Percentiles rank a stretch among this genome's conserved stretches.
Evolutionary conservation across 305 asterid genomes (phyloP).

Genomic region (Plantago coronopus): DNA sequence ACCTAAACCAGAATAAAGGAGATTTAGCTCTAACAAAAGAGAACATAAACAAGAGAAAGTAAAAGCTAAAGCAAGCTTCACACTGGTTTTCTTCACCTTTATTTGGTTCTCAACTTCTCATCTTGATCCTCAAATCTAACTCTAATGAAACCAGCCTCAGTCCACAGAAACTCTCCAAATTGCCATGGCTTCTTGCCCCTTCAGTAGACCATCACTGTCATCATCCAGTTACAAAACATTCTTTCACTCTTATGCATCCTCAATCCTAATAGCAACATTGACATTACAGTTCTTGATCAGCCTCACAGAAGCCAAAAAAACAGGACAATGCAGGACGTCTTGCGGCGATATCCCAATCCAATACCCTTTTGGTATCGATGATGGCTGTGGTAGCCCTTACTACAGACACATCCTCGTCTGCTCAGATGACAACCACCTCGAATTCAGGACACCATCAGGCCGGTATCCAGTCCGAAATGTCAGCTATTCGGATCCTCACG

Average conservation of each 20-base stretch:
- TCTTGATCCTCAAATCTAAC: slow-evolving; percentile 20
- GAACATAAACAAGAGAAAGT: slow-evolving; percentile 15
- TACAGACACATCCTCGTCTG: slow-evolving; percentile 61
- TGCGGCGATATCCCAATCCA: slow-evolving; percentile 68
- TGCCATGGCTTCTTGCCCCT: slow-evolving; percentile 25
- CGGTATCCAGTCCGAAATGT: slow-evolving; percentile 51
- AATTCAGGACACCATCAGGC: slow-evolving; percentile 80
- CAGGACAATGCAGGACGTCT: slow-evolving; percentile 52
- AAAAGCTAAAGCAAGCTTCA: slow-evolving; percentile 25
- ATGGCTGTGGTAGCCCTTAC: slow-evolving; percentile 88
- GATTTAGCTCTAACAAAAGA: slow-evolving; percentile 12
- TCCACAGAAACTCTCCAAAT: not conserved
- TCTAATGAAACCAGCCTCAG: slow-evolving; percentile 12
- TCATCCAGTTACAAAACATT: slow-evolving; percentile 11
- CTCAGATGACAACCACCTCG: slow-evolving; percentile 43
- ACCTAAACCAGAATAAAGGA: slow-evolving; percentile 22
- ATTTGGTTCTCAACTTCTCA: not conserved
- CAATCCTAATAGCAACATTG: slow-evolving; percentile 21
- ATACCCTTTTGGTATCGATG: slow-evolving; percentile 85
- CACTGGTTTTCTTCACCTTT: slow-evolving; percentile 23
- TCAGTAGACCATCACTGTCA: not conserved
- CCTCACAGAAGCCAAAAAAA: slow-evolving; percentile 40
- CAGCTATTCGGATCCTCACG: slow-evolving; percentile 74
- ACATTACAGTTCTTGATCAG: slow-evolving; percentile 16
- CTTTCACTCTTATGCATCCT: slow-evolving; percentile 2